Base-by-base conservation (phyloP, 2,329 filamentous ascomycete genomes). In the Lachnellula subtilissima region DNA sequence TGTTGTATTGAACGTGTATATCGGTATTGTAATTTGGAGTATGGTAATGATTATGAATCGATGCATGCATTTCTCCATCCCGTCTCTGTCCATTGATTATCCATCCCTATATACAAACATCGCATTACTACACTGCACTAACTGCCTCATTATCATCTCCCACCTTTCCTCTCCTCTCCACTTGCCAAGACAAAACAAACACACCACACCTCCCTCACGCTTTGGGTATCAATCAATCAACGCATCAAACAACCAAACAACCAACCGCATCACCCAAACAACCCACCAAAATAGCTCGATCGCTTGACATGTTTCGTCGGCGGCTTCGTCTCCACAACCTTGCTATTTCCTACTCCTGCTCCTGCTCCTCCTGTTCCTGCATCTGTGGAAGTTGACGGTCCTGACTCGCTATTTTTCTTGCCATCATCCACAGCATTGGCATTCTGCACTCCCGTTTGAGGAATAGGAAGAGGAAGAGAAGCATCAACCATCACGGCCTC, bases 241-340 rank as follows among this genome's bases (percentile, higher is more conserved):
- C 37, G 7, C 37, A 14, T n/a, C 11, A 17, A 25, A 3, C 23
- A 25, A 25, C 6, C 2, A 6, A 5, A 1, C 6, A 25, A 25
- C 6, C 25, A 25, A 25, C 23, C 23, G 23, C 12, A 4, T 45
- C 36, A 56, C 0, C 54, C 54, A 19, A 56, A 56, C 14, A 56
- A 35, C 25, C 54, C 54, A 17, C 54, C 54, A 19, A 56, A 56
- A 43, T 48, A 56, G 28, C 49, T 52, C 6, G 54, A 56, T 17
- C 54, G 48, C 45, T 56, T 56, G 11, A 52, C 54, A n/a, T 52
- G 54, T 25, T 56, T 56, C 12, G n/a, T 43, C 8, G 23, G 23
- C n/a, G 14, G 14, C 22, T 35, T 42, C 36, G 23, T 19, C 22
- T 35, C 23, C 36, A n/a, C 7, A 22, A 14, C 48, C 9, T 22